phyloP scores from a whole-genome alignment of 495 filamentous ascomycete species.

The Bathelium albidoporum region DNA sequence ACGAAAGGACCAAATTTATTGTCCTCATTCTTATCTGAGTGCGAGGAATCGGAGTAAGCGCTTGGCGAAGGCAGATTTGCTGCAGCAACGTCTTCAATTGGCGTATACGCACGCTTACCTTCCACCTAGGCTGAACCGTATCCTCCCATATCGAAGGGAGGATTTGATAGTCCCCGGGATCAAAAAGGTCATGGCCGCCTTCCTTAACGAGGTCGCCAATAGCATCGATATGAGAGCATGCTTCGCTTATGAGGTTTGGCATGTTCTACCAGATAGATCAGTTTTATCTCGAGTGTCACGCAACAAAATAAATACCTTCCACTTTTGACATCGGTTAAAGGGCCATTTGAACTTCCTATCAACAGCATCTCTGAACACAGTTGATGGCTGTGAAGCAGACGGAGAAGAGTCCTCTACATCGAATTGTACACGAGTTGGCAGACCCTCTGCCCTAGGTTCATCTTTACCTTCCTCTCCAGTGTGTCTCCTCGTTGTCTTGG shows the following conservation, averaged over 20 bases:
- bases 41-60: not conserved
- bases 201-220: not conserved
- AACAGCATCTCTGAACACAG: slow-evolving; percentile 1
- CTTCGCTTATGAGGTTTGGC: slow-evolving; percentile 6
- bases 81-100: not conserved
- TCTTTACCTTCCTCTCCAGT: not conserved
- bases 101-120: slow-evolving; percentile 9
- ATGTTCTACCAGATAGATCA: not conserved
- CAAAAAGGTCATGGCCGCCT: slow-evolving; percentile 3
- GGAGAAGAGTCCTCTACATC: not conserved
- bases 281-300: not conserved
- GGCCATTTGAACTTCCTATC: slow-evolving; percentile 8
- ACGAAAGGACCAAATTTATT: not conserved
- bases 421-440: not conserved
- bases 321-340: slow-evolving; percentile 5
- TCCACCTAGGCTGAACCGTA: slow-evolving; percentile 8
- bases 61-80: not conserved
- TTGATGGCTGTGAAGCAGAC: not conserved
- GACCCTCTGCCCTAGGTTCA: not conserved
- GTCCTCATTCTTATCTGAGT: not conserved
- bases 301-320: slow-evolving; percentile 2
- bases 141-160: slow-evolving; percentile 9
- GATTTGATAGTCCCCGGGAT: slow-evolving; percentile 6
- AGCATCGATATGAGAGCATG: slow-evolving; percentile 1
- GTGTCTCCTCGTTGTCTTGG: not conserved